Conservation (phyloP, 495 filamentous ascomycete species). For the Cetradonia linearis region DNA sequence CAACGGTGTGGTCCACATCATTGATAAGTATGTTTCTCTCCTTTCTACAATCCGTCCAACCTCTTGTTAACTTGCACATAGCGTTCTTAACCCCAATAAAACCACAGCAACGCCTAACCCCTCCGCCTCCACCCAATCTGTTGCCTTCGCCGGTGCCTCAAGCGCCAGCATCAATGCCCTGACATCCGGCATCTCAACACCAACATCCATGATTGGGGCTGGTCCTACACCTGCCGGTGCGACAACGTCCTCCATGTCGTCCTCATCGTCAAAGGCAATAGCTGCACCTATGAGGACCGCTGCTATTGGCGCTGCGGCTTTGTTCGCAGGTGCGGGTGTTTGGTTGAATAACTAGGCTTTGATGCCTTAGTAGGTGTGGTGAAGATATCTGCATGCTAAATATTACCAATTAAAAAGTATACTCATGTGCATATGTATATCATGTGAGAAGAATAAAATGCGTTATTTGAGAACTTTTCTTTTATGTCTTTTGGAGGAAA, state of each 20-base stretch:
- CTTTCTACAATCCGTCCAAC: not conserved
- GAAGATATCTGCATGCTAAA: not conserved
- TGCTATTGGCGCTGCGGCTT: slow-evolving; percentile 34
- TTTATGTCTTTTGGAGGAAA: too few species aligned
- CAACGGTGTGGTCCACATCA: slow-evolving; percentile 51
- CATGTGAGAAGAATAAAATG: not conserved
- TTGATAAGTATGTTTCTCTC: slow-evolving; percentile 28
- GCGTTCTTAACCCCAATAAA: slow-evolving; percentile 51
- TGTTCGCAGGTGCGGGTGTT: slow-evolving; percentile 32
- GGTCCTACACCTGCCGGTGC: not conserved
- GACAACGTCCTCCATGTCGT: not conserved
- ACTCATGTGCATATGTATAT: not conserved
- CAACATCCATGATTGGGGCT: slow-evolving; percentile 13
- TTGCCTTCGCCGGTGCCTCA: slow-evolving; percentile 44
- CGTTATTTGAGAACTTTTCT: too few species aligned
- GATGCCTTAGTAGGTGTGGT: not conserved
- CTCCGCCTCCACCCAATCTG: slow-evolving; percentile 34
- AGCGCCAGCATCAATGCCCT: slow-evolving; percentile 24
- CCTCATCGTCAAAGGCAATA: slow-evolving; percentile 1
- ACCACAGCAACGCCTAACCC: slow-evolving; percentile 37
- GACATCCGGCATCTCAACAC: slow-evolving; percentile 28
- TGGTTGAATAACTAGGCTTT: slow-evolving; percentile 9
- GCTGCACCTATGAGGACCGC: slow-evolving; percentile 28
- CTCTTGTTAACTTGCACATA: not conserved
- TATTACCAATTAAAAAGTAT: not conserved